A percentile compares a stretch with the other conserved stretches of the same genome.
phyloP scores from a whole-genome alignment of 768 basidiomycete species.

The Mycena metata region DNA sequence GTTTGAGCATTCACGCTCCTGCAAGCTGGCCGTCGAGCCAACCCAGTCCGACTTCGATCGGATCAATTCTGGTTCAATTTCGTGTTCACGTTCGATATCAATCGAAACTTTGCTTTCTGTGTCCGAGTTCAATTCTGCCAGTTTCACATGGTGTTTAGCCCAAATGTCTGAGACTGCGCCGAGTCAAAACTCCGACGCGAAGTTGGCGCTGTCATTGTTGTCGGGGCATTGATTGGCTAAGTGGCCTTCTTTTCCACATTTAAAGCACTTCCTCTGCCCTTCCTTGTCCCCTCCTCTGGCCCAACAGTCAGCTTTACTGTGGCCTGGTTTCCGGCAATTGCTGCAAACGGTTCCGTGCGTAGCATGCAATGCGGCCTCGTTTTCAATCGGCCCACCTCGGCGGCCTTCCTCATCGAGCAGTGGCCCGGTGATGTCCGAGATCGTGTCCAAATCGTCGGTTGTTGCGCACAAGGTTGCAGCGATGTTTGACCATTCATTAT shows the following conservation, averaged over 20 bases:
- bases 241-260: conserved; percentile 8
- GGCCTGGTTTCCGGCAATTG: conserved; percentile 6
- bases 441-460: too few species aligned
- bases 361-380: neutral
- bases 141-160: too few species aligned
- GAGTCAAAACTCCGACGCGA: neutral
- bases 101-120: neutral
- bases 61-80: neutral
- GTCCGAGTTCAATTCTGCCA: too few species aligned
- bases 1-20: conserved; percentile 1
- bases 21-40: conserved; percentile 1
- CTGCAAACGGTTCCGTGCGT: neutral
- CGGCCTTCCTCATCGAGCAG: too few species aligned
- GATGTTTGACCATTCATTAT: too few species aligned
- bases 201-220: neutral
- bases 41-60: neutral
- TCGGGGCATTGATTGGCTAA: conserved; percentile 3
- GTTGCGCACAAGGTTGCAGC: too few species aligned
- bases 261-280: conserved; percentile 2
- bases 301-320: conserved; percentile 6
- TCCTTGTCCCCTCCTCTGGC: conserved; percentile 2
- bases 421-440: too few species aligned
- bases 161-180: too few species aligned
- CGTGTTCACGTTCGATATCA: neutral
- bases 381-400: too few species aligned